Conservation (phyloP, 305 asterid species). For the Fraxinus platypoda region DNA sequence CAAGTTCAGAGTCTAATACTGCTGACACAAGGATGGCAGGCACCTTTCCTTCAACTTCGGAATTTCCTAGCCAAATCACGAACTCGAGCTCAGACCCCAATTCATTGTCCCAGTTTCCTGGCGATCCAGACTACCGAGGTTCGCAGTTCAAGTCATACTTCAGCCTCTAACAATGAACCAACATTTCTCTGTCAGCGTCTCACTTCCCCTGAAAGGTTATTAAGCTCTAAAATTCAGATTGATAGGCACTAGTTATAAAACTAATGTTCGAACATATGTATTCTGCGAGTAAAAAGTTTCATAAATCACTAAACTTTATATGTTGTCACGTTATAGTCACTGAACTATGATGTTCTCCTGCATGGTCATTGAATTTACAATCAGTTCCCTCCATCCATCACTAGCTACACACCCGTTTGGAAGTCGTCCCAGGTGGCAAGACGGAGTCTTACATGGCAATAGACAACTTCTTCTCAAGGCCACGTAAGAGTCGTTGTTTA, state of each 20-base stretch:
- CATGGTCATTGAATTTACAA: too few relatives aligned
- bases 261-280: background rate
- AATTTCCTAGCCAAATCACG: conserved; percentile 13
- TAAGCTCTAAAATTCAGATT: background rate
- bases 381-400: too few relatives aligned
- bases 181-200: background rate
- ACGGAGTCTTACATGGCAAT: too few relatives aligned
- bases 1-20: background rate
- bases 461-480: too few relatives aligned
- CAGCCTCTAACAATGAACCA: background rate
- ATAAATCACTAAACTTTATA: too few relatives aligned
- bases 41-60: background rate
- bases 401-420: too few relatives aligned
- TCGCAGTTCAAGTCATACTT: conserved; percentile 21
- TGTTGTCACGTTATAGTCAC: too few relatives aligned
- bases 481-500: too few relatives aligned
- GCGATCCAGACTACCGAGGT: conserved; percentile 18
- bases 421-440: too few relatives aligned
- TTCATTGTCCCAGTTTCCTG: conserved; percentile 2
- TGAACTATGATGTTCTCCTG: too few relatives aligned
- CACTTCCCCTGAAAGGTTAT: background rate
- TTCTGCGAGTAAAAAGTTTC: too few relatives aligned
- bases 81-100: background rate
- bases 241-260: background rate
- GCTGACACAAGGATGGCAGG: background rate